Evolutionary conservation across 2,329 filamentous ascomycete species (phyloP).

Genomic region (Tolypocladium amazonense): DNA sequence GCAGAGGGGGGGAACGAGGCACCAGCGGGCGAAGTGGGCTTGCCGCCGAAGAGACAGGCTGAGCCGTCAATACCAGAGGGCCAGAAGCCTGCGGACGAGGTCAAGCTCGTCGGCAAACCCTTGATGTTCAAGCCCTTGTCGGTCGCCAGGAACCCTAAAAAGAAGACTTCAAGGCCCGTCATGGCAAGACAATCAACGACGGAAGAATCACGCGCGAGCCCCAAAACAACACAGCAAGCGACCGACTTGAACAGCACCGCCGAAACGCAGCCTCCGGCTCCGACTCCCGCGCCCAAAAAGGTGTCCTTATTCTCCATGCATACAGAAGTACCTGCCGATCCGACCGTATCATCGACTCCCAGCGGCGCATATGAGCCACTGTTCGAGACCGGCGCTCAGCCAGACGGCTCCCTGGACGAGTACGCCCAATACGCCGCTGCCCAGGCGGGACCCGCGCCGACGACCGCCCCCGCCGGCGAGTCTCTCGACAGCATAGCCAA

Average conservation of each 20-base stretch:
- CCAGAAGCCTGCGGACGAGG: slow-evolving; percentile 49
- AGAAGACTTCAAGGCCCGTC: slow-evolving; percentile 39
- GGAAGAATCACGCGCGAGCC: slow-evolving; percentile 2
- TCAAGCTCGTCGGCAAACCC: slow-evolving; percentile 65
- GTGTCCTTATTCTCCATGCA: slow-evolving; percentile 61
- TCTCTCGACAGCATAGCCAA: slow-evolving; percentile 62
- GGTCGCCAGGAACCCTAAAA: slow-evolving; percentile 63
- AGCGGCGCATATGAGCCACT: slow-evolving; percentile 39
- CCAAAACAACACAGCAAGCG: not conserved
- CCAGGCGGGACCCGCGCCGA: slow-evolving; percentile 14
- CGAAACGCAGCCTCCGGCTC: slow-evolving; percentile 2
- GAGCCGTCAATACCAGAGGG: slow-evolving; percentile 42
- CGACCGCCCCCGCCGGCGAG: slow-evolving; percentile 24
- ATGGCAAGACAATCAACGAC: slow-evolving; percentile 6
- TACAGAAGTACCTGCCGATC: slow-evolving; percentile 23
- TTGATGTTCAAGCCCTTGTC: slow-evolving; percentile 86
- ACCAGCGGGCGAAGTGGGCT: slow-evolving; percentile 14
- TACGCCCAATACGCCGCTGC: slow-evolving; percentile 18
- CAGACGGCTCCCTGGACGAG: slow-evolving; percentile 16
- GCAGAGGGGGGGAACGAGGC: slow-evolving; percentile 8
- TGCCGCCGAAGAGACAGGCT: slow-evolving; percentile 30
- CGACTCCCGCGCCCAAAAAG: slow-evolving; percentile 33
- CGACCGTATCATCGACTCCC: slow-evolving; percentile 8
- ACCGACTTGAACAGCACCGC: slow-evolving; percentile 7
- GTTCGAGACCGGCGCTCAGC: slow-evolving; percentile 23